Evolutionary conservation across 225 moss, liverwort and hornwort species (phyloP).

Genomic region (Polytrichum commune): DNA sequence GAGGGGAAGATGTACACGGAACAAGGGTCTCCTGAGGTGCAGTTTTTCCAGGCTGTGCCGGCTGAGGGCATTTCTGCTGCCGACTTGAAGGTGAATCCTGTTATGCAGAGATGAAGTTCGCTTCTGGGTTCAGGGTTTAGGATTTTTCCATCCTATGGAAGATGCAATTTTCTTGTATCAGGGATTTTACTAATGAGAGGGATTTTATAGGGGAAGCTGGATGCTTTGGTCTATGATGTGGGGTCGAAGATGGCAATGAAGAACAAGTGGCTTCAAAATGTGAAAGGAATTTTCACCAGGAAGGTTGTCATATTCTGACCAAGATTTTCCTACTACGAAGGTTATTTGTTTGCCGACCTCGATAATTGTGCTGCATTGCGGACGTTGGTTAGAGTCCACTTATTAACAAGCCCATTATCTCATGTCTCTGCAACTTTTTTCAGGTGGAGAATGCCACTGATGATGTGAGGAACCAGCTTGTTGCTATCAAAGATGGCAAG

Average conservation of each 20-base stretch:
- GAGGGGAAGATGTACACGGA: slow-evolving; percentile 55
- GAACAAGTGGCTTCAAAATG: slow-evolving; percentile 48
- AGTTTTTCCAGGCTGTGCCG: slow-evolving; percentile 66
- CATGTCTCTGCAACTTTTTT: not conserved
- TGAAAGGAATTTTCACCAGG: slow-evolving; percentile 26
- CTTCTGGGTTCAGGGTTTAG: not conserved
- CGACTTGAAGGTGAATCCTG: slow-evolving; percentile 45
- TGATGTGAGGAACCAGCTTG: slow-evolving; percentile 50
- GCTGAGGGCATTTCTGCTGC: slow-evolving; percentile 46
- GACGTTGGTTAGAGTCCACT: too few relatives aligned
- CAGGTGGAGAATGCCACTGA: slow-evolving; percentile 62
- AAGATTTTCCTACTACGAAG: too few relatives aligned
- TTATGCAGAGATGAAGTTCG: too few relatives aligned
- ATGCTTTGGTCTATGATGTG: slow-evolving; percentile 42
- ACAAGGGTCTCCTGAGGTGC: slow-evolving; percentile 65
- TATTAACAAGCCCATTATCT: too few relatives aligned
- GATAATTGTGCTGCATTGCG: not conserved
- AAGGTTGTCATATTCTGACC: slow-evolving; percentile 19
- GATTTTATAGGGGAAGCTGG: slow-evolving; percentile 28
- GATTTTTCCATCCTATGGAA: too few relatives aligned
- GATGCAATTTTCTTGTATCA: not conserved
- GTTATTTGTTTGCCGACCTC: not conserved
- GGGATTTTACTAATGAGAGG: slow-evolving; percentile 11
- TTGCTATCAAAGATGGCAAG: slow-evolving; percentile 53
- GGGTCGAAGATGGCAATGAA: slow-evolving; percentile 56